Base-by-base conservation (phyloP, 2,329 filamentous ascomycete species). In the Teratosphaeria gauchensis region DNA sequence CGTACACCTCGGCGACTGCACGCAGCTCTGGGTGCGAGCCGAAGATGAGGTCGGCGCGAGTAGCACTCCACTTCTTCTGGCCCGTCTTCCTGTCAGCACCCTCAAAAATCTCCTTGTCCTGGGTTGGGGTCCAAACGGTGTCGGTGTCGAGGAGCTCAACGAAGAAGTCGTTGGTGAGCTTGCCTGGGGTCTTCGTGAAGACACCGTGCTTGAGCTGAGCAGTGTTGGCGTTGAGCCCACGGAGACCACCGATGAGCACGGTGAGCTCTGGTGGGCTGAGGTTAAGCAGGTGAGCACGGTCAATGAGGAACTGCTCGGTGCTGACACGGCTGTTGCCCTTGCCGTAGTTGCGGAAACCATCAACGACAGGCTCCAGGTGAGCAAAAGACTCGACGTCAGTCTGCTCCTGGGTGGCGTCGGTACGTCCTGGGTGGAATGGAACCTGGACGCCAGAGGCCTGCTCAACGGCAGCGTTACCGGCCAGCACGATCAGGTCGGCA, bases 301-400 rank as follows among this genome's bases (percentile, higher is more conserved):
- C 88, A 55, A 92, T 79, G 21, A 91, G 81, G 69, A 84, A 80
- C 67, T 88, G 81, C 76, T 92, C 88, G 6, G 83, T 80, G 65
- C 78, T 80, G 33, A 84, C 85, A 51, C 84, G 83, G 1, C 74
- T 61, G 2, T 80, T 84, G 1, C 82, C 82, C 64, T 81, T 78
- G 68, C 87, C 87, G 70, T 88, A 90, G 81, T 88, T 91, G 70
- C 88, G 86, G 87, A 92, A 91, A 5, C 86, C 87, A 63, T 92
- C 88, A n/a, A 80, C 81, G 32, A 77, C 65, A 1, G 88, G 87
- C 77, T 90, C 82, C 31, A 92, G 81, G 74, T 86, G 79, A 59
- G 71, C 71, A 69, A 89, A 84, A 1, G 85, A 84, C 63, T 81
- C 69, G 21, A 80, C 75, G 58, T 92, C 88, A 6, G 88, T 91